phyloP scores from a whole-genome alignment of 164 flowering plant genomes.

The Stephania yunnanensis region DNA sequence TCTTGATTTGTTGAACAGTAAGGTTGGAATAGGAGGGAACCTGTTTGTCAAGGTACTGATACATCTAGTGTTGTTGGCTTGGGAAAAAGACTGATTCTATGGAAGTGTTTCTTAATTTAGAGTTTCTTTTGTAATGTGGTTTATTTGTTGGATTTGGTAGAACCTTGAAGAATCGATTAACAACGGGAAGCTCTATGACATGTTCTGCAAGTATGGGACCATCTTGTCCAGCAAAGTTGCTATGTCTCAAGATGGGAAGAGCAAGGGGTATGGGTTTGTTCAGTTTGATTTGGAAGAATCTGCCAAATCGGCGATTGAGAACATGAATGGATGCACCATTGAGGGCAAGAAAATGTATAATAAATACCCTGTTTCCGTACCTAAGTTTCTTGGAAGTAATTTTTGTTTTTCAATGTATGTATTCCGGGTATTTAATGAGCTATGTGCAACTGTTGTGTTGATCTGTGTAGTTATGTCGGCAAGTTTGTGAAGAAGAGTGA shows the following conservation, averaged over 20 bases:
- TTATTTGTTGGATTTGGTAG: constrained; percentile 28
- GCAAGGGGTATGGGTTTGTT: constrained; percentile 79
- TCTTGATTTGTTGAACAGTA: constrained; percentile 61
- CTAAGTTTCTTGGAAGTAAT: background rate
- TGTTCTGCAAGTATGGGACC: constrained; percentile 54
- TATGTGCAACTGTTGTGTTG: background rate
- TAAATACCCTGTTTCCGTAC: constrained; percentile 12
- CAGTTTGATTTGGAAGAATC: constrained; percentile 70
- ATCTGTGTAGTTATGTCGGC: constrained; percentile 47
- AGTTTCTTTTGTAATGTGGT: background rate
- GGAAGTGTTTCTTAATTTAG: background rate
- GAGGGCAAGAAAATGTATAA: constrained; percentile 56
- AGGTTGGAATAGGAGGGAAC: constrained; percentile 71
- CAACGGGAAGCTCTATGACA: constrained; percentile 43
- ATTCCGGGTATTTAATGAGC: too few relatives aligned
- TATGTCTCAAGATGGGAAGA: constrained; percentile 61
- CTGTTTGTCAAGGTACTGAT: constrained; percentile 67
- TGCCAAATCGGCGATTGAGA: constrained; percentile 61
- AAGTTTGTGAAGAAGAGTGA: constrained; percentile 58
- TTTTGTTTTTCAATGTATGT: background rate
- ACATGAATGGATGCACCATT: constrained; percentile 40
- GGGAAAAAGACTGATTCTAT: background rate
- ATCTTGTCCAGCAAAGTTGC: constrained; percentile 73
- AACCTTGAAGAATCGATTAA: constrained; percentile 54
- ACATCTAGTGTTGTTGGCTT: background rate